These are phyloP conservation scores for Dothiorella sarmentorum DNA, from an alignment of 2,329 filamentous ascomycete species.

Conservation along the genomic window DNA sequence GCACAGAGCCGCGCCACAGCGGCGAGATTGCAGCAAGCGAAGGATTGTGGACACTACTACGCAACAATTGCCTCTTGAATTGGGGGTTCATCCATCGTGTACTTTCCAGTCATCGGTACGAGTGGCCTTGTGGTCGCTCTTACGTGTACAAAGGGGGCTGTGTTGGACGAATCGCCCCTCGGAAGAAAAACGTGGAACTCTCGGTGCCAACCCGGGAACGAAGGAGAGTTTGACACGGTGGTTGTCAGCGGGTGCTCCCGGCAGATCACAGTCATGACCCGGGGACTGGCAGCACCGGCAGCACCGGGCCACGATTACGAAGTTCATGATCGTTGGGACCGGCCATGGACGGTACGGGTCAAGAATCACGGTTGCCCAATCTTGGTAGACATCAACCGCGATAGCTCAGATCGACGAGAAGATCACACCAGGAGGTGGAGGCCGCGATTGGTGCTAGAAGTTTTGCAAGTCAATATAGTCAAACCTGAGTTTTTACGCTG, in stretches of 20 bases:
- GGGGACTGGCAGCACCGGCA: neutral
- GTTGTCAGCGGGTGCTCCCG: constrained; percentile 11
- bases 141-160: neutral
- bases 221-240: neutral
- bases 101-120: neutral
- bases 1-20: neutral
- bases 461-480: too few relatives aligned
- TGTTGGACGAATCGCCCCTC: neutral
- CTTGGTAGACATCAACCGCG: too few relatives aligned
- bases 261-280: constrained; percentile 1
- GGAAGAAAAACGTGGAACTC: neutral
- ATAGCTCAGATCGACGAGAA: too few relatives aligned
- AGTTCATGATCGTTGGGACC: neutral
- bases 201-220: neutral
- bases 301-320: neutral
- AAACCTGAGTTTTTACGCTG: too few relatives aligned
- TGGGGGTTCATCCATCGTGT: neutral
- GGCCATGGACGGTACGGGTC: neutral
- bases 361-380: too few relatives aligned
- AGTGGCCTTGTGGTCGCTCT: neutral
- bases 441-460: too few relatives aligned
- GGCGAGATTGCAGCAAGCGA: neutral
- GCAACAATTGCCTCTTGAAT: neutral
- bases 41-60: neutral
- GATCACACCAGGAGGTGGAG: too few relatives aligned